These are phyloP conservation scores for Flueggea neowawraea DNA, from an alignment of 441 rosid species.

Conservation along the genomic window DNA sequence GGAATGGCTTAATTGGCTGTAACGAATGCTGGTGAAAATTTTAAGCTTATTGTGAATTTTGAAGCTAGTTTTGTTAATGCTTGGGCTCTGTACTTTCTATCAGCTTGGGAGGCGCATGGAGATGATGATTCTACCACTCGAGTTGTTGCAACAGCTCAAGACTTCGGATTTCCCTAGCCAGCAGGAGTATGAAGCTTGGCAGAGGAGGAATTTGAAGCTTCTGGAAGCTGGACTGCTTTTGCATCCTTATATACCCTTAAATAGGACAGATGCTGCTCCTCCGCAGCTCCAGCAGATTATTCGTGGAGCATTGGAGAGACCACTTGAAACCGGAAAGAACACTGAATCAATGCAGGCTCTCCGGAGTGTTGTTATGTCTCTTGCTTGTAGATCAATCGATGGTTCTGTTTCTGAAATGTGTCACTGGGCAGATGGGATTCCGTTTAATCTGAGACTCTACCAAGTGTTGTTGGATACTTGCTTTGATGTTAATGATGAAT, in stretches of 20 bases:
- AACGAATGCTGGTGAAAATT: neutral
- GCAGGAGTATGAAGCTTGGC: conserved; percentile 85
- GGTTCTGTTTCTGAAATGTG: conserved; percentile 76
- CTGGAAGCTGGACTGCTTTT: conserved; percentile 89
- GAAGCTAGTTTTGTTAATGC: neutral
- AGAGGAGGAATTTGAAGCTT: conserved; percentile 73
- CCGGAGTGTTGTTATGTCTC: conserved; percentile 75
- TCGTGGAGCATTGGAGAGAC: conserved; percentile 72
- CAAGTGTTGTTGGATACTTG: conserved; percentile 81
- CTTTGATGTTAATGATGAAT: conserved; percentile 69
- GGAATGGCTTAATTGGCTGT: no score
- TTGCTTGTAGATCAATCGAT: conserved; percentile 71
- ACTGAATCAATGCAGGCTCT: conserved; percentile 88
- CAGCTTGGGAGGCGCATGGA: conserved; percentile 95
- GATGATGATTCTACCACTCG: conserved; percentile 85
- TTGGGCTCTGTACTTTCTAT: conserved; percentile 8
- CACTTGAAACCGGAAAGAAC: conserved; percentile 83
- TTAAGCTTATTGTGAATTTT: conserved; percentile 1
- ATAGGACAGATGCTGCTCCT: conserved; percentile 49
- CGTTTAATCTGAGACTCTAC: conserved; percentile 81
- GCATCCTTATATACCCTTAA: conserved; percentile 74
- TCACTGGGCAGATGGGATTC: conserved; percentile 98
- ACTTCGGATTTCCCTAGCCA: conserved; percentile 76
- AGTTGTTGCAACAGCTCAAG: conserved; percentile 89
- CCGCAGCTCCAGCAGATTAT: conserved; percentile 72